Evolutionary conservation across 164 flowering plant genomes (phyloP).

Genomic region (Magnolia officinalis): DNA sequence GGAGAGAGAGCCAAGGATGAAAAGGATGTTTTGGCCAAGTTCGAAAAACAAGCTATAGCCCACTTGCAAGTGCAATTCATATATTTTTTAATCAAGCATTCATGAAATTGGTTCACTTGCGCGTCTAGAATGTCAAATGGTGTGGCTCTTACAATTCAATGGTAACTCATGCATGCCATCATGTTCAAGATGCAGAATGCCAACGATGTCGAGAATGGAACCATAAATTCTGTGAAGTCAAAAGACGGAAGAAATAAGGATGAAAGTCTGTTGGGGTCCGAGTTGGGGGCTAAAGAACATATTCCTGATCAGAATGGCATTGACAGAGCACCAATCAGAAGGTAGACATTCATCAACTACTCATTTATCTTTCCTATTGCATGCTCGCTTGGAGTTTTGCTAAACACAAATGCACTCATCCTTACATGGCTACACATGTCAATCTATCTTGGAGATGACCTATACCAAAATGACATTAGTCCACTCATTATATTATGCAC

Average conservation of each 20-base stretch:
- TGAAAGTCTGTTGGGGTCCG: constrained; percentile 6
- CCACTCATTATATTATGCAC: neutral
- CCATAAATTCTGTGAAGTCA: constrained; percentile 10
- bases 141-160: neutral
- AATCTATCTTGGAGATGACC: neutral
- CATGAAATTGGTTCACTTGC: neutral
- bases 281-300: neutral
- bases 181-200: constrained; percentile 23
- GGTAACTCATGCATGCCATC: constrained; percentile 1
- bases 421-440: neutral
- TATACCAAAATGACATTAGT: neutral
- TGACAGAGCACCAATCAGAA: constrained; percentile 5
- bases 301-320: constrained; percentile 11
- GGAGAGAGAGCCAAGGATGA: too few species aligned
- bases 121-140: neutral
- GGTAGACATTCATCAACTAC: constrained; percentile 7
- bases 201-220: constrained; percentile 7
- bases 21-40: neutral
- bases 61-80: neutral
- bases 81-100: neutral
- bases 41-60: neutral
- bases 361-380: neutral
- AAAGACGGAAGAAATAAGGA: constrained; percentile 13
- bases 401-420: neutral
- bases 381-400: neutral